Conservation (phyloP, 352 stramenopile species). For the Globisporangium viniferum region DNA sequence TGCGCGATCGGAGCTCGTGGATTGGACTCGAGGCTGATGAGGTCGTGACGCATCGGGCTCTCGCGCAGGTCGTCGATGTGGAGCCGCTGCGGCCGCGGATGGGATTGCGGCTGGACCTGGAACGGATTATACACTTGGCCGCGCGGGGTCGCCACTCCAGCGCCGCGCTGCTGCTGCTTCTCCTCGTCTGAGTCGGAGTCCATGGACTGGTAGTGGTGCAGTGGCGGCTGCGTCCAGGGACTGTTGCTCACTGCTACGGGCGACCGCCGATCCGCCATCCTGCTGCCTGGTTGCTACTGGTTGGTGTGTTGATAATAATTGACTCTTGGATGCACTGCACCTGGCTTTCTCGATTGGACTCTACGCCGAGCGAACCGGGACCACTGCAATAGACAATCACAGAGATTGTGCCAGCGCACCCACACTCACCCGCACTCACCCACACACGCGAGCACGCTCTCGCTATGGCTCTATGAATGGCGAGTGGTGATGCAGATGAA, state of each 20-base stretch:
- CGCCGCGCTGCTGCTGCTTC: neutral
- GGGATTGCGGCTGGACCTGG: neutral
- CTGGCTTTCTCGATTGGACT: slow-evolving; percentile 4
- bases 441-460: neutral
- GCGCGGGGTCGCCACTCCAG: neutral
- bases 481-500: no score
- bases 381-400: neutral
- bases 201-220: slow-evolving; percentile 6
- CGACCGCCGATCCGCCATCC: slow-evolving; percentile 4
- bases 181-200: slow-evolving; percentile 2
- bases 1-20: neutral
- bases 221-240: neutral
- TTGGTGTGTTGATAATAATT: neutral
- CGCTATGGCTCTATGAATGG: neutral
- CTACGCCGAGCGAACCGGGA: neutral
- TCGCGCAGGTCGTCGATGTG: slow-evolving; percentile 15
- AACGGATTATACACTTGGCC: neutral
- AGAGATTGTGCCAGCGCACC: neutral
- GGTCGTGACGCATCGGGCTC: neutral
- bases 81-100: neutral
- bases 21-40: slow-evolving; percentile 3
- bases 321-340: neutral
- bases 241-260: neutral
- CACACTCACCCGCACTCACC: neutral
- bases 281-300: neutral